Percentiles rank a stretch among this genome's conserved stretches.
phyloP scores from a whole-genome alignment of 352 stramenopile genomes.

The Globisporangium emineosum region DNA sequence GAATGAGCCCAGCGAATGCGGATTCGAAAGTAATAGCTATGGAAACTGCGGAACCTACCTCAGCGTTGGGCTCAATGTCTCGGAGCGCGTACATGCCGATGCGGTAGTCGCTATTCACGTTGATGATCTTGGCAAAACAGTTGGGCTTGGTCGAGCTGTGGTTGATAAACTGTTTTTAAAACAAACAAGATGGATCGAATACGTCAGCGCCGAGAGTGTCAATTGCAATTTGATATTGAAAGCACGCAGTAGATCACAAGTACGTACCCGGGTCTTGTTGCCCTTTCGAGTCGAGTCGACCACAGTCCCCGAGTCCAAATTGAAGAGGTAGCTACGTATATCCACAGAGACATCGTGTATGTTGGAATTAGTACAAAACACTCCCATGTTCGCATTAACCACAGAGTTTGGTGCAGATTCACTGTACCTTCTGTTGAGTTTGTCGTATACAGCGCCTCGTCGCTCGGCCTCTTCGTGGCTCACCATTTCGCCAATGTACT shows the following conservation, averaged over 20 bases:
- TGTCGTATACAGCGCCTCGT: slow-evolving; percentile 86
- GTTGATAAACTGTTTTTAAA: slow-evolving; percentile 76
- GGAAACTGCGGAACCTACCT: slow-evolving; percentile 37
- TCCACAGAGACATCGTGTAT: background rate
- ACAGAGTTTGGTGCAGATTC: background rate
- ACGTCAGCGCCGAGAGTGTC: background rate
- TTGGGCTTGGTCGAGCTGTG: slow-evolving; percentile 83
- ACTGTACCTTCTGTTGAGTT: slow-evolving; percentile 66
- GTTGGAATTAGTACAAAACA: background rate
- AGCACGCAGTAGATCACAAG: background rate
- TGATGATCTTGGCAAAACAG: slow-evolving; percentile 87
- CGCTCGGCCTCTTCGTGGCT: slow-evolving; percentile 89
- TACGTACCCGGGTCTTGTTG: slow-evolving; percentile 90
- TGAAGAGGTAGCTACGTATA: slow-evolving; percentile 91
- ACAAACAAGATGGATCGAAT: background rate
- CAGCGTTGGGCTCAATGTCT: slow-evolving; percentile 85
- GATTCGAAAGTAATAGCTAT: background rate
- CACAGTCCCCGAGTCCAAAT: slow-evolving; percentile 89
- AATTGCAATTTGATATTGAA: background rate
- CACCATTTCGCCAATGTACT: slow-evolving; percentile 95
- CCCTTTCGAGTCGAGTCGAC: slow-evolving; percentile 93
- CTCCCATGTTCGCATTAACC: slow-evolving; percentile 8
- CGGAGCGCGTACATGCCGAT: slow-evolving; percentile 92
- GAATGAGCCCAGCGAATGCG: background rate
- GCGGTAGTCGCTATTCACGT: slow-evolving; percentile 90